A percentile compares a stretch with the other conserved stretches of the same genome.
Evolutionary conservation across 345 rosid genomes (phyloP).

Genomic region (Eucalyptus sideroxylon): DNA sequence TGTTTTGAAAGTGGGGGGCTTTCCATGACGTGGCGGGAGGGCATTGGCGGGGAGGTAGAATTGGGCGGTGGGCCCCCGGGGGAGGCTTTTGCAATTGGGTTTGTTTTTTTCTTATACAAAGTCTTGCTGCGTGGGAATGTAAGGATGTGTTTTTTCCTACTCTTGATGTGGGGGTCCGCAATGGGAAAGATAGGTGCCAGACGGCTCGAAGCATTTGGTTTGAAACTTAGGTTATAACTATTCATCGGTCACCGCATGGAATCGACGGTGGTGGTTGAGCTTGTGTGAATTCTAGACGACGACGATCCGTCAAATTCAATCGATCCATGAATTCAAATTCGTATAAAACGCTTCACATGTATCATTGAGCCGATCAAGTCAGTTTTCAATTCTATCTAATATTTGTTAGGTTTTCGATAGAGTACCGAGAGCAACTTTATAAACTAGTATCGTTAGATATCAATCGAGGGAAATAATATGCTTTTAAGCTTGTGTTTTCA

Average conservation of each 20-base stretch:
- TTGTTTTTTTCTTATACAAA: background rate
- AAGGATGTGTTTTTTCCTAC: background rate
- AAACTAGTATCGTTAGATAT: background rate
- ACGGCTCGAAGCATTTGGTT: background rate
- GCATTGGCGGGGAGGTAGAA: background rate
- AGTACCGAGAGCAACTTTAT: background rate
- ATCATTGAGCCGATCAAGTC: rapidly evolving
- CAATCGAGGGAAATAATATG: rapidly evolving
- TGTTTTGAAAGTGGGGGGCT: background rate
- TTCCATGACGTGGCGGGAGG: background rate
- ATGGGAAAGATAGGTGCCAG: background rate
- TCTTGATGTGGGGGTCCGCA: background rate
- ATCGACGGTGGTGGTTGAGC: background rate
- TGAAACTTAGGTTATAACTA: background rate
- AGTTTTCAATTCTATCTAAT: rapidly evolving
- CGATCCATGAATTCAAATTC: background rate
- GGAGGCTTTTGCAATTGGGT: background rate
- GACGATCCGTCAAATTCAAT: background rate
- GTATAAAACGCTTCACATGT: rapidly evolving
- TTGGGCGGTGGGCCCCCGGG: background rate
- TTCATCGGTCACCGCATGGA: background rate
- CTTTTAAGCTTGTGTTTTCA: background rate
- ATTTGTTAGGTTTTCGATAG: background rate
- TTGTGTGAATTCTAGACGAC: background rate
- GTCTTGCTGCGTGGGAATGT: background rate